Base-by-base conservation (phyloP, 1,139 yeast species). In the Lizanozyma gosingica region DNA sequence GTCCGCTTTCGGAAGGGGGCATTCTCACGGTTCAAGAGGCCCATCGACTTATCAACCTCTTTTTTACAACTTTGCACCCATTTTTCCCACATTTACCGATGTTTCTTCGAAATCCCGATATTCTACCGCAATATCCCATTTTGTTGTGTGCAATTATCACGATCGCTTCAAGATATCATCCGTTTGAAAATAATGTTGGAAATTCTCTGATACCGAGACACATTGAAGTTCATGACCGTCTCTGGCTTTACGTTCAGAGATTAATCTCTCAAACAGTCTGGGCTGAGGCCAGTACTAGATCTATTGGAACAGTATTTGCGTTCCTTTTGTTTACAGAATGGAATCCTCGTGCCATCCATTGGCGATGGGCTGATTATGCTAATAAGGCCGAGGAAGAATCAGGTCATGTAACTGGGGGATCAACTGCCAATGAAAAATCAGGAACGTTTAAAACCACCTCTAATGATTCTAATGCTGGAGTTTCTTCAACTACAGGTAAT, bases 311-410 rank as follows among this genome's bases (percentile, higher is more conserved):
- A 0, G 81, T 87, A 4, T 73, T 83, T 50, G 90, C 96, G 1
- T 86, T 88, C 54, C 62, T 88, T 38, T 63, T 90, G n/a, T 82
- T 88, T 50, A 85, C 95, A 0, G 96, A 88, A 57, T 88, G 97
- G 97, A 87, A 87, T 52, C 96, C 96, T 1, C 66, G 96, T 41
- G 95, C 96, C 4, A 87, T 88, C 45, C 96, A 88, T 58, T 83
- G 88, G 80, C 65, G 88, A 46, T 82, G 90, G 83, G 68, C 80
- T 0, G 97, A 88, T 59, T 87, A 86, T 60, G 95, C 95, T 2
- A 86, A 85, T 50, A 60, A 64, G 37, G 75, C 75, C 2, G 73
- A 65, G 17, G 72, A 67, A 40, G 47, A 43, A 11, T 6, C 9
- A 6, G 11, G 29, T 22, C n/a, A n/a, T n/a, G n/a, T n/a, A n/a